A percentile compares a stretch with the other conserved stretches of the same genome.
phyloP scores from a whole-genome alignment of 2,329 filamentous ascomycete species.

The Amphichorda felina region DNA sequence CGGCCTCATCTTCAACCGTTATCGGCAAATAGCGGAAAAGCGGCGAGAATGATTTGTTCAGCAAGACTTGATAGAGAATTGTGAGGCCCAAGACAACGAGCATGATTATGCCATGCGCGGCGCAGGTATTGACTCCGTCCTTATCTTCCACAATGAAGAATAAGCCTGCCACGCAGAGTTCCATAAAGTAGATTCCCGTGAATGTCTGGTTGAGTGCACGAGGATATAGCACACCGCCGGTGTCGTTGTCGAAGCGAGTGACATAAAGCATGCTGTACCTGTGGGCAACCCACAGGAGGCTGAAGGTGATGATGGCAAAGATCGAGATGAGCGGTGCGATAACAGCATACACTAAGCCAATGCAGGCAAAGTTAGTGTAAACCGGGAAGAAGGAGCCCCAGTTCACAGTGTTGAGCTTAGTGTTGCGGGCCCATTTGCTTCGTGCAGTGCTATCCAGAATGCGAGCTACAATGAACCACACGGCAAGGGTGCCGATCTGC shows the following conservation, averaged over 20 bases:
- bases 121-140: slow-evolving; percentile 41
- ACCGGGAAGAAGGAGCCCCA: slow-evolving; percentile 95
- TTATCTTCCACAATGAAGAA: slow-evolving; percentile 68
- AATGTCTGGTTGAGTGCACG: slow-evolving; percentile 92
- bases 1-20: slow-evolving; percentile 90
- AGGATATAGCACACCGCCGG: slow-evolving; percentile 84
- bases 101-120: slow-evolving; percentile 76
- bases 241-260: slow-evolving; percentile 79
- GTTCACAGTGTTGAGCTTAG: slow-evolving; percentile 60
- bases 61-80: slow-evolving; percentile 61
- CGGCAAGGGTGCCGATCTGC: slow-evolving; percentile 66
- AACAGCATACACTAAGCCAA: slow-evolving; percentile 78
- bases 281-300: slow-evolving; percentile 85
- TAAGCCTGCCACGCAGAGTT: slow-evolving; percentile 76
- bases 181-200: slow-evolving; percentile 89
- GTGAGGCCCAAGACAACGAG: slow-evolving; percentile 64
- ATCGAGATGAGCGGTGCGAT: slow-evolving; percentile 83
- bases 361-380: slow-evolving; percentile 93
- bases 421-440: slow-evolving; percentile 79
- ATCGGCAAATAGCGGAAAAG: slow-evolving; percentile 85
- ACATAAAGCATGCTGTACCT: slow-evolving; percentile 97
- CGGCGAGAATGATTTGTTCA: slow-evolving; percentile 76
- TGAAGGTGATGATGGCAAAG: slow-evolving; percentile 89
- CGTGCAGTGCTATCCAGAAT: slow-evolving; percentile 72
- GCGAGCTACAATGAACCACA: slow-evolving; percentile 73